Evolutionary conservation across 495 filamentous ascomycete species (phyloP).

Genomic region (Tuber brumale): DNA sequence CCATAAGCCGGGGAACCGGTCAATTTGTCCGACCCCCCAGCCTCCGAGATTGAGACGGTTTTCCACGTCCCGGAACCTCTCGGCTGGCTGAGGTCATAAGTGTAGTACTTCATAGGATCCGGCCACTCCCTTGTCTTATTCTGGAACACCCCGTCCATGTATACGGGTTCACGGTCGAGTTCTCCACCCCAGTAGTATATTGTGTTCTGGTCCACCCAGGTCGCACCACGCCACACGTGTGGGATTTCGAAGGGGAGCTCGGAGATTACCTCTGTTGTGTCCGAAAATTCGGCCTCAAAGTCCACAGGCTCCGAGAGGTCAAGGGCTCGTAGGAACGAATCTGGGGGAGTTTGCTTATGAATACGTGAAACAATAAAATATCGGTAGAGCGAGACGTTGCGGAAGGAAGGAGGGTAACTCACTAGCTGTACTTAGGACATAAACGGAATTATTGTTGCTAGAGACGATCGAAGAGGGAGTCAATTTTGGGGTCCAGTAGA

Average conservation of each 20-base stretch:
- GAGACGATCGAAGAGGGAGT: neutral
- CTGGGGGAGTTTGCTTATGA: neutral
- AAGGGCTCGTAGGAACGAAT: neutral
- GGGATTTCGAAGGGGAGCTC: neutral
- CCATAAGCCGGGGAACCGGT: neutral
- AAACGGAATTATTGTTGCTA: neutral
- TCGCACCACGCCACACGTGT: neutral
- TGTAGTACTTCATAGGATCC: slow-evolving; percentile 2
- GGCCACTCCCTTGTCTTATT: neutral
- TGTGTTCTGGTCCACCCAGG: neutral
- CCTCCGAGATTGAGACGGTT: neutral
- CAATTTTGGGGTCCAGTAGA: neutral
- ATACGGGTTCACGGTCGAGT: neutral
- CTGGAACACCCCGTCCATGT: neutral
- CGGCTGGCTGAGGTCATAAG: neutral
- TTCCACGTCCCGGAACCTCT: neutral
- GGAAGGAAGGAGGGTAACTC: neutral
- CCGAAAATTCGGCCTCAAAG: neutral
- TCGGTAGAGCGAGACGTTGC: neutral
- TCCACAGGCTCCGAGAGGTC: neutral
- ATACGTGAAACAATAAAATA: neutral
- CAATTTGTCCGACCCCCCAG: neutral
- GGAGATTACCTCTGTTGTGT: neutral
- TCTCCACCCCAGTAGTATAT: slow-evolving; percentile 4
- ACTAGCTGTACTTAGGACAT: neutral